These are phyloP conservation scores for Auricularia heimuer DNA, from an alignment of 768 basidiomycete species.

Conservation along the genomic window DNA sequence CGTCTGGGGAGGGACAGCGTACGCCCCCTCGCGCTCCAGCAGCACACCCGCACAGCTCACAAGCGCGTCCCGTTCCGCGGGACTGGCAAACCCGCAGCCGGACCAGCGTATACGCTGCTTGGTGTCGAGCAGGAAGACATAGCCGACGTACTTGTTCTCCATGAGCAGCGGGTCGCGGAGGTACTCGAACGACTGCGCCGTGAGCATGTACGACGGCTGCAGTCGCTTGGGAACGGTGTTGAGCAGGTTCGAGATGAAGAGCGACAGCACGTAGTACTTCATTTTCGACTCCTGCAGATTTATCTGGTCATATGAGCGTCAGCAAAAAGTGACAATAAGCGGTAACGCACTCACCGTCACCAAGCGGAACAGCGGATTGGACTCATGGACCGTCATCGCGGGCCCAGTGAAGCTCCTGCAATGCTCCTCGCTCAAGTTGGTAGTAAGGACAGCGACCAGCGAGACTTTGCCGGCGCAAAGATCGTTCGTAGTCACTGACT, in stretches of 20 bases:
- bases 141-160: conserved; percentile 84
- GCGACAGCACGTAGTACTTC: conserved; percentile 79
- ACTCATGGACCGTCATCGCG: conserved; percentile 41
- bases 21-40: conserved; percentile 26
- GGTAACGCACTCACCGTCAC: conserved; percentile 32
- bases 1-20: no score
- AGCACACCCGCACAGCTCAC: conserved; percentile 62
- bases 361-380: conserved; percentile 57
- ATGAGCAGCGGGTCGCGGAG: conserved; percentile 77
- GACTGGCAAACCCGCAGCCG: conserved; percentile 74
- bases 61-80: conserved; percentile 60
- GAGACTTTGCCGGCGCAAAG: conserved; percentile 70
- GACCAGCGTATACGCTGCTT: conserved; percentile 85
- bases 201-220: conserved; percentile 68
- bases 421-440: conserved; percentile 86
- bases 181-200: conserved; percentile 78
- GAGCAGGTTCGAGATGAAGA: conserved; percentile 73
- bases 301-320: conserved; percentile 32
- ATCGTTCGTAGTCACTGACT: conserved; percentile 62
- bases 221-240: conserved; percentile 49
- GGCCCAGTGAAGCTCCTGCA: conserved; percentile 56
- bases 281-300: conserved; percentile 92
- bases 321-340: neutral
- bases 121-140: conserved; percentile 84
- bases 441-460: conserved; percentile 73